Evolutionary conservation across 2,329 filamentous ascomycete genomes (phyloP).

Genomic region (Cercospora zeina): DNA sequence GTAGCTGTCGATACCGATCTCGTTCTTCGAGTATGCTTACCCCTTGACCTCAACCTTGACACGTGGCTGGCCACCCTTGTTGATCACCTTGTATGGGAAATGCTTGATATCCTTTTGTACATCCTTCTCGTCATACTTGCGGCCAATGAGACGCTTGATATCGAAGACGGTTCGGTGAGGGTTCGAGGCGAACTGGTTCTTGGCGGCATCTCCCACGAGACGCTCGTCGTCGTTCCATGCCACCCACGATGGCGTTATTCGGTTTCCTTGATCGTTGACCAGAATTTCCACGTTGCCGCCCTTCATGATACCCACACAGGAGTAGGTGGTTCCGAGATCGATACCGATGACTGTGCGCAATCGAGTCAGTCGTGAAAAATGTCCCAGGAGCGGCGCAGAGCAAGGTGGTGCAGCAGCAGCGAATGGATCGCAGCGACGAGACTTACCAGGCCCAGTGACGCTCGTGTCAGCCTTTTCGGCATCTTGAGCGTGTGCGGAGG

Average conservation of each 20-base stretch:
- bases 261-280: conserved; percentile 95
- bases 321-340: conserved; percentile 86
- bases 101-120: conserved; percentile 95
- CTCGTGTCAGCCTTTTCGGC: conserved; percentile 76
- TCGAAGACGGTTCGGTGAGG: conserved; percentile 52
- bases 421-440: not conserved
- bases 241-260: conserved; percentile 72
- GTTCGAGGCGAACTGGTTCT: conserved; percentile 74
- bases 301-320: conserved; percentile 93
- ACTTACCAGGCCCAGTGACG: conserved; percentile 63
- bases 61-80: conserved; percentile 86
- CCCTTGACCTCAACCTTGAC: conserved; percentile 72
- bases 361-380: conserved; percentile 5
- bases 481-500: conserved; percentile 63
- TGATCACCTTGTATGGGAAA: conserved; percentile 92
- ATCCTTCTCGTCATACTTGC: conserved; percentile 64
- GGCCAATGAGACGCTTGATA: conserved; percentile 55
- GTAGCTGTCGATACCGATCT: not conserved
- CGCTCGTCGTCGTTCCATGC: conserved; percentile 88
- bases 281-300: conserved; percentile 94
- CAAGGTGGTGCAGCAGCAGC: not conserved
- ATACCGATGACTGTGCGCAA: conserved; percentile 76
- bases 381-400: not conserved
- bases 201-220: conserved; percentile 93
- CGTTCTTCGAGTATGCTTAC: conserved; percentile 27